phyloP scores from a whole-genome alignment of 2,329 filamentous ascomycete genomes.

The Orbilia brochopaga region DNA sequence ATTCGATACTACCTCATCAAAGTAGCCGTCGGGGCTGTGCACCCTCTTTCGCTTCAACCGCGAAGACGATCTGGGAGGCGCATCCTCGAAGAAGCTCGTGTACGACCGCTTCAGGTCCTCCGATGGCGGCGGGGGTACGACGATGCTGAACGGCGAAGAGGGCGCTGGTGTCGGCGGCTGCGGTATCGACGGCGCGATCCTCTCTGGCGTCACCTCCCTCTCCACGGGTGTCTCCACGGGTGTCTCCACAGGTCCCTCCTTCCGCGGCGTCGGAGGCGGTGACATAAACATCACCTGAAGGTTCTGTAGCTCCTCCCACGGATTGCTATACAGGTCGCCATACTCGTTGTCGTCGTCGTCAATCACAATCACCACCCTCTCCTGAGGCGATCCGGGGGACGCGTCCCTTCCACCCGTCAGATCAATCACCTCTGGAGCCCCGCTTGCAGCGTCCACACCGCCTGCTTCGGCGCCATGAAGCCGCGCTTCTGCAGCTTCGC shows the following conservation, averaged over 20 bases:
- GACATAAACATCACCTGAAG: too few species aligned
- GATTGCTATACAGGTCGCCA: slow-evolving; percentile 8
- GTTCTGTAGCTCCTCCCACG: neutral
- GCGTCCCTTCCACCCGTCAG: neutral
- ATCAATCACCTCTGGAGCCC: neutral
- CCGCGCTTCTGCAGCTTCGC: neutral
- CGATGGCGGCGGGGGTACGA: slow-evolving; percentile 4
- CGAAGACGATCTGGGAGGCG: neutral
- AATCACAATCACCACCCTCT: too few species aligned
- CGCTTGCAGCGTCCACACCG: neutral
- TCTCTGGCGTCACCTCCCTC: neutral
- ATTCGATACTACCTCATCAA: too few species aligned
- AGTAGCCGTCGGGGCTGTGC: neutral
- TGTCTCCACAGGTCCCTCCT: neutral
- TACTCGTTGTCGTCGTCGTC: slow-evolving; percentile 5
- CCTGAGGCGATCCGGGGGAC: too few species aligned
- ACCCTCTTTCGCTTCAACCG: neutral
- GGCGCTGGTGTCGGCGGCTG: neutral
- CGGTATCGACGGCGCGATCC: neutral
- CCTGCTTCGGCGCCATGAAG: neutral
- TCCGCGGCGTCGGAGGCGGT: neutral
- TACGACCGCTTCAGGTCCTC: neutral
- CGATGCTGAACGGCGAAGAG: slow-evolving; percentile 10
- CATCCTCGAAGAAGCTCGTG: neutral
- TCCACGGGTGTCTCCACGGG: neutral